Percentiles rank a stretch among this genome's conserved stretches.
These are phyloP conservation scores for Suillus paluster DNA, from an alignment of 768 basidiomycete species.

Conservation along the genomic window DNA sequence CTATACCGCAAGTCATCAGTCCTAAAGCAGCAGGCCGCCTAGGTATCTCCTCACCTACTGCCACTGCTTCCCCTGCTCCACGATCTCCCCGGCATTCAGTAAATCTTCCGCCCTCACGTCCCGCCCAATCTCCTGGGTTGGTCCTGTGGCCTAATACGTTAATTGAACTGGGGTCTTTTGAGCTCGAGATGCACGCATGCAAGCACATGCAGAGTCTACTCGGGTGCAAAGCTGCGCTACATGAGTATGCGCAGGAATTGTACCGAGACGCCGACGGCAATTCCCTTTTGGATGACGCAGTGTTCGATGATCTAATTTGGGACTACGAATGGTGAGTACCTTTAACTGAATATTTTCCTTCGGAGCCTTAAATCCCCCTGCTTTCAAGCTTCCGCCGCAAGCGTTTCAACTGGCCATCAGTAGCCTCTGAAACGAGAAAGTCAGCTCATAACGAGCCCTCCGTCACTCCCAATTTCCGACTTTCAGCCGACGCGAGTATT, in stretches of 20 bases:
- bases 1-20: conserved; percentile 34
- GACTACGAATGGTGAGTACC: conserved; percentile 40
- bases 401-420: conserved; percentile 71
- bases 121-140: conserved; percentile 64
- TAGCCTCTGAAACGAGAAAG: conserved; percentile 34
- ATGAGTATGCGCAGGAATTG: conserved; percentile 48
- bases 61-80: conserved; percentile 11
- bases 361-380: conserved; percentile 13
- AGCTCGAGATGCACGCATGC: conserved; percentile 78
- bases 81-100: neutral
- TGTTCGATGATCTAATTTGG: conserved; percentile 36
- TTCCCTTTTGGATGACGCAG: conserved; percentile 21
- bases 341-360: neutral
- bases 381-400: conserved; percentile 61
- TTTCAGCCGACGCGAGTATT: conserved; percentile 20
- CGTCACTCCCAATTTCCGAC: conserved; percentile 12
- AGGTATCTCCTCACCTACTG: conserved; percentile 32
- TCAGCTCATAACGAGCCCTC: neutral
- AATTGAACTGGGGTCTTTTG: conserved; percentile 57
- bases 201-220: conserved; percentile 69
- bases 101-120: conserved; percentile 19
- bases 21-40: conserved; percentile 44
- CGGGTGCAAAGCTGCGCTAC: conserved; percentile 62
- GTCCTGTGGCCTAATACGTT: conserved; percentile 63
- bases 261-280: conserved; percentile 29